Conservation (phyloP, 2,329 filamentous ascomycete genomes). For the Chaetomium globosum region DNA sequence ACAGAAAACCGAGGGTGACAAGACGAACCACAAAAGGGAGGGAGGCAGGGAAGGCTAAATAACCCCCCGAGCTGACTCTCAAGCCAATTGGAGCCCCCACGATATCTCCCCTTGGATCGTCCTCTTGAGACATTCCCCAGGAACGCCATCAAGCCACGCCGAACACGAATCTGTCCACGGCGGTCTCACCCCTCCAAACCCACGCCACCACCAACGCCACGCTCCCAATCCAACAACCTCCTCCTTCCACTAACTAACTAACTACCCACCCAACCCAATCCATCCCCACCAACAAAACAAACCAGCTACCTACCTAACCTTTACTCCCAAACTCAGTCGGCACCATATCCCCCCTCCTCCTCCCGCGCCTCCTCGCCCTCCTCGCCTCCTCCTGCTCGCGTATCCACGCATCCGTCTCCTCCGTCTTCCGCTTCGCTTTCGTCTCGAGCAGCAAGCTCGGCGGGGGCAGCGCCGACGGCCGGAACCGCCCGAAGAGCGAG, state of each 20-base stretch:
- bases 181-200: no score
- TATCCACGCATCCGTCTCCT: neutral
- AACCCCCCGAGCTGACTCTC: neutral
- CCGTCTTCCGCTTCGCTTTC: constrained; percentile 6
- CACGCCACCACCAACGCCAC: neutral
- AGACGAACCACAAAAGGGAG: neutral
- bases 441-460: constrained; percentile 8
- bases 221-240: neutral
- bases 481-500: neutral
- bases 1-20: neutral
- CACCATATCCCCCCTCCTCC: neutral
- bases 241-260: no score
- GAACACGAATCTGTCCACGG: neutral
- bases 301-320: neutral
- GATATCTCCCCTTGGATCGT: neutral
- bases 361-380: neutral
- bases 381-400: neutral
- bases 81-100: neutral
- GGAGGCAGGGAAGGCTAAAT: neutral
- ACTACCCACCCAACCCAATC: no score
- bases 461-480: neutral
- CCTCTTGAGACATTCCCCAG: neutral
- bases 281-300: no score
- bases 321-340: neutral
- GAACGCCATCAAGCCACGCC: neutral